These are phyloP conservation scores for Cinnamomum micranthum DNA, from an alignment of 164 flowering plant species.

Conservation along the genomic window DNA sequence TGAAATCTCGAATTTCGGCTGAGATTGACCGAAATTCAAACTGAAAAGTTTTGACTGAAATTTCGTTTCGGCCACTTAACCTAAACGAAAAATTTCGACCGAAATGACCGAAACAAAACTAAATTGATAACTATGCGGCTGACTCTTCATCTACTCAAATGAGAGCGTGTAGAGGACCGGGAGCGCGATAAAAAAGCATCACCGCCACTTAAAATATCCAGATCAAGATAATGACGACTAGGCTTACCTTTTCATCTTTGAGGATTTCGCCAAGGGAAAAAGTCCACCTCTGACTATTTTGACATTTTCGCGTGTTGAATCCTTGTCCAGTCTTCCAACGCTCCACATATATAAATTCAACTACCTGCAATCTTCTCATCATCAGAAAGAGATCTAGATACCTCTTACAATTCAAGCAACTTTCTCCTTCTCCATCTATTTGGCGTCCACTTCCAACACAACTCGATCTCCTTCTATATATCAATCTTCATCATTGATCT, in stretches of 20 bases:
- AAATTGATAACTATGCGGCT: too few relatives aligned
- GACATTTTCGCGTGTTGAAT: neutral
- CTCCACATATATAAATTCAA: neutral
- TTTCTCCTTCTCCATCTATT: neutral
- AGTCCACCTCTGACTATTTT: neutral
- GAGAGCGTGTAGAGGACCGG: neutral
- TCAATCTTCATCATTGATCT: neutral
- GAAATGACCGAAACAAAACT: too few relatives aligned
- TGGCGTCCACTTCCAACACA: neutral
- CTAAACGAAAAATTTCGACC: too few relatives aligned
- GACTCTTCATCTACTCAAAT: too few relatives aligned
- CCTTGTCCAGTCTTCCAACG: neutral
- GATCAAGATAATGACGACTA: neutral
- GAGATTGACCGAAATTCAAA: too few relatives aligned
- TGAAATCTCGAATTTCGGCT: too few relatives aligned
- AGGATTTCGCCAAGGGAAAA: neutral
- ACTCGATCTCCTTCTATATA: neutral
- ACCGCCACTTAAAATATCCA: neutral
- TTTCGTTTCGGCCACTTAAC: too few relatives aligned
- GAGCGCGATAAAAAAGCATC: neutral
- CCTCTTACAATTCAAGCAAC: neutral
- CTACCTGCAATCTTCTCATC: neutral
- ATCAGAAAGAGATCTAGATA: neutral
- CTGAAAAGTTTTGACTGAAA: too few relatives aligned
- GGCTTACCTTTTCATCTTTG: neutral